phyloP scores from a whole-genome alignment of 306 rosid genomes.

The Luffa aegyptiaca region DNA sequence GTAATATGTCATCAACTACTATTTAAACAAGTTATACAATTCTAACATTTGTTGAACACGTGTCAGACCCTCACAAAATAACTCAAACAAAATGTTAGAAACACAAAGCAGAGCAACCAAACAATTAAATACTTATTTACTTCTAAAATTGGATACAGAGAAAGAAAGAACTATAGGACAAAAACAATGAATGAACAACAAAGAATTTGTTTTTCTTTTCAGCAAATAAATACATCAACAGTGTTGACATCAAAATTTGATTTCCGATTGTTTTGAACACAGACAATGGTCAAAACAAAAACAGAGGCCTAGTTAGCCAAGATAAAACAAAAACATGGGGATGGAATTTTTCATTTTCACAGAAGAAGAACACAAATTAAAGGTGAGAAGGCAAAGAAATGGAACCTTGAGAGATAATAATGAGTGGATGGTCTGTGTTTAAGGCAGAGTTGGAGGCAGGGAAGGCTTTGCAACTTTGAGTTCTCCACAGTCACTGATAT shows the following conservation, averaged over 20 bases:
- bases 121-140: background rate
- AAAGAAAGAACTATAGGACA: background rate
- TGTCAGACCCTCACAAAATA: no score
- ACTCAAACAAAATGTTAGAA: background rate
- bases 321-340: background rate
- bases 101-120: background rate
- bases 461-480: conserved; percentile 80
- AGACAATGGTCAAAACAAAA: background rate
- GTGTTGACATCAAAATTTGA: background rate
- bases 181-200: background rate
- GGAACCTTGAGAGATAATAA: background rate
- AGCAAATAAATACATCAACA: background rate
- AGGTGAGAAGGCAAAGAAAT: background rate
- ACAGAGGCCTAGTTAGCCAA: background rate
- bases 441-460: conserved; percentile 73
- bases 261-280: background rate
- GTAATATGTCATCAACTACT: background rate
- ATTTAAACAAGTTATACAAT: background rate
- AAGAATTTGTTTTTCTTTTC: background rate
- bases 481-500: conserved; percentile 83
- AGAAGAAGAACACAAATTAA: background rate
- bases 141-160: background rate
- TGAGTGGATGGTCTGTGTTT: background rate
- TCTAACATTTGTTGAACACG: background rate
- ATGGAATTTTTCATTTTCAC: background rate